Conservation (phyloP, 2,329 filamentous ascomycete genomes). For the Tolypocladium amazonense region DNA sequence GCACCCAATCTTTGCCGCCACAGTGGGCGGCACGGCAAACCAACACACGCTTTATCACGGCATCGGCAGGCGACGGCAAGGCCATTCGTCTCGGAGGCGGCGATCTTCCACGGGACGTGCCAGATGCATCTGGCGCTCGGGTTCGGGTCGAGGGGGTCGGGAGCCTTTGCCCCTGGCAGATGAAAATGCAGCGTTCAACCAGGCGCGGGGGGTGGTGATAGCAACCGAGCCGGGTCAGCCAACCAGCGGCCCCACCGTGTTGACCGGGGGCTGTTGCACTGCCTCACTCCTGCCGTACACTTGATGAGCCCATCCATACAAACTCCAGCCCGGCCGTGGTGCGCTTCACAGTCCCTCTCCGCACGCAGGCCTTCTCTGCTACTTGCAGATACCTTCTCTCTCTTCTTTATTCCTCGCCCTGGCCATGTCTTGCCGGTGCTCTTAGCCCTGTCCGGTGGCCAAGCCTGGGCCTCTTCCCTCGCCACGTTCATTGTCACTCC, state of each 20-base stretch:
- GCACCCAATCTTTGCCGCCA: not conserved
- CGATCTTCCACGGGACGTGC: not conserved
- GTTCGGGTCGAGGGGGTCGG: not conserved
- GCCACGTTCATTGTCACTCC: not conserved
- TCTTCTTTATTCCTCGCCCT: not conserved
- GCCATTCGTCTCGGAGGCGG: not conserved
- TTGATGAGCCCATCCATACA: not conserved
- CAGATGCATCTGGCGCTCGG: not conserved
- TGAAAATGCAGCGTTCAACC: not conserved
- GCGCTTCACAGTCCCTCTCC: not conserved
- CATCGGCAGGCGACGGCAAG: not conserved
- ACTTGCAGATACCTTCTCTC: not conserved
- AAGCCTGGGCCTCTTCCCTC: not conserved
- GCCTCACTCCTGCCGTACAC: not conserved
- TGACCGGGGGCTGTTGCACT: not conserved
- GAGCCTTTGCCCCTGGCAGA: not conserved
- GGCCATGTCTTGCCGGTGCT: not conserved
- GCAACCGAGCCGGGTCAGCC: not conserved
- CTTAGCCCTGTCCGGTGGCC: not conserved
- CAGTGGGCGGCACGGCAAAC: not conserved
- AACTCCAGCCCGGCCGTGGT: not conserved
- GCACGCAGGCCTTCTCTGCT: not conserved
- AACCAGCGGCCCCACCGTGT: not conserved
- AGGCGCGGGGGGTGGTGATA: not conserved
- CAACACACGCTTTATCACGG: not conserved